These are phyloP conservation scores for Lepiota brunneoincarnata DNA, from an alignment of 768 basidiomycete genomes.

Conservation along the genomic window DNA sequence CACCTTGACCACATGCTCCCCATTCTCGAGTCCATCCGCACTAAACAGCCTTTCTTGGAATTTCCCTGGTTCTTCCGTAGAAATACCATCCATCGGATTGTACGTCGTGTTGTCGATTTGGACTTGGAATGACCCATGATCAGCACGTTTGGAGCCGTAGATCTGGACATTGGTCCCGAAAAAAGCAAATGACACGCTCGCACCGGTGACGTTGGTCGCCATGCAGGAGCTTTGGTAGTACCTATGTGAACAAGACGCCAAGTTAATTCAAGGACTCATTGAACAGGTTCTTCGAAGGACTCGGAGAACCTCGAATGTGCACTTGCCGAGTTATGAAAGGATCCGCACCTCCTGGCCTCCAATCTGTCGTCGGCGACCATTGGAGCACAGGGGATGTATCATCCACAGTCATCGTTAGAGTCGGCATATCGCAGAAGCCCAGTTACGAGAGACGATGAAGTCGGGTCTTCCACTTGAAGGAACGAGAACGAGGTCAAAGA, in stretches of 20 bases:
- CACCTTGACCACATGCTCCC: slow-evolving; percentile 35
- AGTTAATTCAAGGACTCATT: neutral
- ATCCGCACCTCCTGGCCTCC: slow-evolving; percentile 24
- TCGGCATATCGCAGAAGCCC: slow-evolving; percentile 27
- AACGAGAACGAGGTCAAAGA: no score
- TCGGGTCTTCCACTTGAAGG: no score
- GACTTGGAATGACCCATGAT: slow-evolving; percentile 45
- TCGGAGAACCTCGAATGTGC: no score
- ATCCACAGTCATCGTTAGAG: slow-evolving; percentile 29
- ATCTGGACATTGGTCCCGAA: slow-evolving; percentile 48
- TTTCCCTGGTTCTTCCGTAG: slow-evolving; percentile 18
- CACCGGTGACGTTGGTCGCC: slow-evolving; percentile 29
- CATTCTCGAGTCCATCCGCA: slow-evolving; percentile 27
- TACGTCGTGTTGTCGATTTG: slow-evolving; percentile 34
- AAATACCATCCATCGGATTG: slow-evolving; percentile 27
- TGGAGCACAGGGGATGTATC: slow-evolving; percentile 27
- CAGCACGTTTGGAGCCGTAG: slow-evolving; percentile 46
- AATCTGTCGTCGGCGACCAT: slow-evolving; percentile 23
- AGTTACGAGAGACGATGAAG: neutral
- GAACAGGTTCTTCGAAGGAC: no score
- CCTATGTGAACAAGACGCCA: slow-evolving; percentile 15
- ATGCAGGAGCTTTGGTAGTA: slow-evolving; percentile 39
- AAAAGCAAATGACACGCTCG: slow-evolving; percentile 39
- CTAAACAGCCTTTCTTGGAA: slow-evolving; percentile 45
- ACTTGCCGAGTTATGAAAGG: slow-evolving; percentile 15